phyloP scores from a whole-genome alignment of 106 monocot species.

The Dendrobium chrysotoxum region DNA sequence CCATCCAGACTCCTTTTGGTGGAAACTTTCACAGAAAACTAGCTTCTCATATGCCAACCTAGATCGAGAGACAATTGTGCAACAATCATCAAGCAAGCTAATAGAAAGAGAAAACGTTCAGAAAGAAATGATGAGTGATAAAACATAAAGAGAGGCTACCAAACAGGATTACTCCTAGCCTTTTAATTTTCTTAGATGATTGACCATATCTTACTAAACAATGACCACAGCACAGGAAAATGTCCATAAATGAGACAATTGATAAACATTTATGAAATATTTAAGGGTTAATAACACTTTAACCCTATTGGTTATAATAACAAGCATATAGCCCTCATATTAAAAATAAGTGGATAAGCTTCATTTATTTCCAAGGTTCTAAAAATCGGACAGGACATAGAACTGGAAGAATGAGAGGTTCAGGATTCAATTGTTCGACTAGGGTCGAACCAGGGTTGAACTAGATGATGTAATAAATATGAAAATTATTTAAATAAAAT shows the following conservation, averaged over 20 bases:
- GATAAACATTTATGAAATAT: neutral
- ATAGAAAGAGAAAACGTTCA: neutral
- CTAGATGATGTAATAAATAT: too few species aligned
- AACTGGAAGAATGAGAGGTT: too few species aligned
- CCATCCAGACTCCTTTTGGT: constrained; percentile 89
- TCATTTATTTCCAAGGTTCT: too few species aligned
- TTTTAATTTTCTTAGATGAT: neutral
- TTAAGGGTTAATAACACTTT: neutral
- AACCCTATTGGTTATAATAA: too few species aligned
- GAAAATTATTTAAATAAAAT: too few species aligned
- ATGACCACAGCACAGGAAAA: neutral
- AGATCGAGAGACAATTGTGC: constrained; percentile 6
- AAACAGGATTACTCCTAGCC: neutral
- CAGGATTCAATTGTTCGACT: too few species aligned
- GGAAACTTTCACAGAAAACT: constrained; percentile 75
- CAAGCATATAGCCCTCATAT: too few species aligned
- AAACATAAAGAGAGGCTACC: neutral
- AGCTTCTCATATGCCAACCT: constrained; percentile 78
- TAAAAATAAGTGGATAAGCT: too few species aligned
- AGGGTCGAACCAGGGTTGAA: too few species aligned
- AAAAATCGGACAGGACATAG: too few species aligned
- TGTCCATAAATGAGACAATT: neutral
- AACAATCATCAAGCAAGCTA: neutral
- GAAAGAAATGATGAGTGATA: neutral
- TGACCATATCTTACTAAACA: neutral